A percentile compares a stretch with the other conserved stretches of the same genome.
Evolutionary conservation across 768 basidiomycete genomes (phyloP).

Genomic region (Ramaria sp.): DNA sequence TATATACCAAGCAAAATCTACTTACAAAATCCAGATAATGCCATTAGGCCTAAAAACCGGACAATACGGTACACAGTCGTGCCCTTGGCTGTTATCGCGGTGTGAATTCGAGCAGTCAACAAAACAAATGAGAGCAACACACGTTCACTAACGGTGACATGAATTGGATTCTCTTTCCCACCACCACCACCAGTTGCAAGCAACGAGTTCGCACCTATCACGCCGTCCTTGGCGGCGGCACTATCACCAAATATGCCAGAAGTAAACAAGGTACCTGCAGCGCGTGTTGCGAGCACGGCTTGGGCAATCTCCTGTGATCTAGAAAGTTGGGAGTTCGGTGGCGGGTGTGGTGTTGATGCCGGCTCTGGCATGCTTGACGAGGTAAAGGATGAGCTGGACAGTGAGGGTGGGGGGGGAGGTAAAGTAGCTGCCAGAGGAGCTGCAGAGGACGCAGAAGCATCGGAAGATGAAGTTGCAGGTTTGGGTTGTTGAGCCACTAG

Average conservation of each 20-base stretch:
- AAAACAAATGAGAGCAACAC: conserved; percentile 21
- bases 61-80: conserved; percentile 53
- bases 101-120: background rate
- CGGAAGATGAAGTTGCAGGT: conserved; percentile 2
- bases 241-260: background rate
- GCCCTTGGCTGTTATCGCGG: conserved; percentile 44
- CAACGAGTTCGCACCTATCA: conserved; percentile 18
- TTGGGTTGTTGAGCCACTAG: conserved; percentile 14
- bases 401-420: too few species aligned
- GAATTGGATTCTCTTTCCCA: conserved; percentile 48
- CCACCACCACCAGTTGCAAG: conserved; percentile 34
- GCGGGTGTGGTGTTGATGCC: background rate
- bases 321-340: background rate
- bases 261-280: conserved; percentile 18
- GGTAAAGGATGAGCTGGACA: background rate
- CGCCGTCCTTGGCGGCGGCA: conserved; percentile 28
- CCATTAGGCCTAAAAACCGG: conserved; percentile 46
- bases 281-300: conserved; percentile 24
- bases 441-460: conserved; percentile 12
- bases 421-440: conserved; percentile 14
- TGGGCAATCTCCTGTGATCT: conserved; percentile 32
- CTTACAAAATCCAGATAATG: conserved; percentile 58
- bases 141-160: conserved; percentile 79
- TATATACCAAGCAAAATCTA: conserved; percentile 9
- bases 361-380: background rate